Base-by-base conservation (phyloP, 2,329 filamentous ascomycete species). In the Ceratocystis colombiana region DNA sequence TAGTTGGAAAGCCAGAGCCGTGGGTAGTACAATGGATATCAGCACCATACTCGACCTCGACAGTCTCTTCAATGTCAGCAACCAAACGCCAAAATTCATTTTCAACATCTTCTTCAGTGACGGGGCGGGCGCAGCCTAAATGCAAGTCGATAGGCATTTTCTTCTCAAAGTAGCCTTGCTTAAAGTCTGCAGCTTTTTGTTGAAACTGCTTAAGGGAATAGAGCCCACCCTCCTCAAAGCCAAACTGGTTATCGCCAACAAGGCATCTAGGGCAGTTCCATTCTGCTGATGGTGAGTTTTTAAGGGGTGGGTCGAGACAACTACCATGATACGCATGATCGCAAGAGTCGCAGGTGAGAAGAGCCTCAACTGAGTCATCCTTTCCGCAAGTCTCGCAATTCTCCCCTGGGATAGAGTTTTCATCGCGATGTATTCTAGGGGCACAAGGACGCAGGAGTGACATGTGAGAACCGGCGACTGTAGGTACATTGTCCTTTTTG, bases 1-100 rank as follows among this genome's bases (percentile, higher is more conserved):
- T 86, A 0, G 93, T 97, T 0, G 94, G 94, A 71, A 99, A 99
- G 0, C 93, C 94, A 69, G 93, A 97, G 7, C 94, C 94, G 73
- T 99, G 94, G 0, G 94, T 99, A 0, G 94, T 97, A 64, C 92
- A 96, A 74, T 99, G 94, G 64, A 99, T 96, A 72, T 99, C 94
- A 8, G 94, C 94, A 48, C 94, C 94, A 72, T 99, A 99, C 73
- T 99, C 94, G 1, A 99, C 94, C 74, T 97, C 94, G 1, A 97
- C 92, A 0, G 91, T 95, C 75, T 97, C 94, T 69, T 95, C 93
- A 63, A 96, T 82, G 72, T 92, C 95, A 61, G 94, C 90, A 0
- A 97, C 94, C 7, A 97, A 82, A 71, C 90, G 85, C 94, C 94
- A 99, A 74, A 99, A 99, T 73, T 99, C 94, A 22, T 86, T 86